Evolutionary conservation across 2,329 filamentous ascomycete species (phyloP), one percentile per base, ranked within the genome.

Genomic region (Cladophialophora yegresii): DNA sequence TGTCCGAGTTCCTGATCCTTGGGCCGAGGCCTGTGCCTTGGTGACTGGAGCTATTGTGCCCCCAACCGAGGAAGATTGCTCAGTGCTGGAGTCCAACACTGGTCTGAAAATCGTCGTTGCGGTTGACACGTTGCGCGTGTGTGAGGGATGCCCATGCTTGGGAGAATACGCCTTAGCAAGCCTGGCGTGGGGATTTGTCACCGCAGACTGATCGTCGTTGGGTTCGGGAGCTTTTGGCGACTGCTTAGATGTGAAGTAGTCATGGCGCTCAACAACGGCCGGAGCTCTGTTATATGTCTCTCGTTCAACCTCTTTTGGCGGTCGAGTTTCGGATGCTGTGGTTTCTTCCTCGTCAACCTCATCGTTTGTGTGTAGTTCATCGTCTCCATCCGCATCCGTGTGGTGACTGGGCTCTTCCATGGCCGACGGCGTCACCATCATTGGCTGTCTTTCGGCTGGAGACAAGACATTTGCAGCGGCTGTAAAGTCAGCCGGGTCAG

Each of bases 91-190:
- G 20, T 70, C 70, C 5, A 63, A 79, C 33, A 86, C 79, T 0
- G 92, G 92, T 36, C 90, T 92, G 77, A 90, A 96, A 0, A 96
- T 80, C 60, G 96, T 92, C 0, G 93, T 96, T 70, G 88, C 91
- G 22, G 87, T 89, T 0, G 93, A 96, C 3, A 89, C 75, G 12
- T 91, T 92, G 43, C 92, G 88, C 61, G 79, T 84, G 72, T 96
- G 92, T 4, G 81, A 67, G 26, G 76, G 78, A 51, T 79, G 75
- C 20, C 59, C 64, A 43, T 58, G 10, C 33, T 60, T 54, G 32
- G 60, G 49, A 20, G 55, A 58, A 10, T 43, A 22, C 7, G 28
- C 12, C 20, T 36, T 30, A 40, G 28, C 23, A 40, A 12, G 40
- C 30, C 53, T 56, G 10, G 60, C 54, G 2, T 32, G 61, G 2